Base-by-base conservation (phyloP, 805 yeast genomes). In the Zygotorulaspora sp. region DNA sequence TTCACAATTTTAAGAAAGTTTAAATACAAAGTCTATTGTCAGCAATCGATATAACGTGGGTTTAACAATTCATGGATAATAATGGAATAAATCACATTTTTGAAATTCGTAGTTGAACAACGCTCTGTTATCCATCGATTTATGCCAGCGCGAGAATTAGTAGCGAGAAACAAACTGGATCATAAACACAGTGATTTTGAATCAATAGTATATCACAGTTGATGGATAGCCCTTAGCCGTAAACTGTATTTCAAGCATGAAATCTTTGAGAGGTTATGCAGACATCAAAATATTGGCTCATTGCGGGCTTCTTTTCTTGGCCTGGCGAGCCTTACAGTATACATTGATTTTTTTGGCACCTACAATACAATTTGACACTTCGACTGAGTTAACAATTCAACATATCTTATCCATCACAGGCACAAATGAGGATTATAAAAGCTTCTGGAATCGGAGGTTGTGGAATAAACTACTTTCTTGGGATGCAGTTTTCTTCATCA, bases 401-500 rank as follows among this genome's bases (percentile, higher is more conserved):
- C 36, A 36, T 12, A 41, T 49, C 3, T 34, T 30, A 2, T 21
- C 38, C 10, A 16, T 31, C 8, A 19, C 24, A 21, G 21, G 31
- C 4, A 16, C 19, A 7, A 24, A 25, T 14, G 23, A 17, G 5
- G 32, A 37, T 9, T 27, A 17, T n/a, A 27, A 38, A 2, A 27
- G 18, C 17, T 51, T 37, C 38, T 51, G 51, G 53, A 53, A 50
- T 39, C 29, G n/a, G 2, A 28, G 50, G n/a, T 32, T 77, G 1
- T 53, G 77, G 35, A 67, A 73, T 36, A 77, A 74, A 38, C 66
- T 86, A 4, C 63, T 84, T 17, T 71, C 79, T 3, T 90, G 97
- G 97, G 98, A 90, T 58, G 71, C 80, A 1, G 92, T 88, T 0
- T 88, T 80, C 59, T 88, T 83, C 53, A 58, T 74, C 11, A 76